A percentile compares a stretch with the other conserved stretches of the same genome.
Conservation (phyloP, 371 early-diverging fungal species). For the Mucor lusitanicus region DNA sequence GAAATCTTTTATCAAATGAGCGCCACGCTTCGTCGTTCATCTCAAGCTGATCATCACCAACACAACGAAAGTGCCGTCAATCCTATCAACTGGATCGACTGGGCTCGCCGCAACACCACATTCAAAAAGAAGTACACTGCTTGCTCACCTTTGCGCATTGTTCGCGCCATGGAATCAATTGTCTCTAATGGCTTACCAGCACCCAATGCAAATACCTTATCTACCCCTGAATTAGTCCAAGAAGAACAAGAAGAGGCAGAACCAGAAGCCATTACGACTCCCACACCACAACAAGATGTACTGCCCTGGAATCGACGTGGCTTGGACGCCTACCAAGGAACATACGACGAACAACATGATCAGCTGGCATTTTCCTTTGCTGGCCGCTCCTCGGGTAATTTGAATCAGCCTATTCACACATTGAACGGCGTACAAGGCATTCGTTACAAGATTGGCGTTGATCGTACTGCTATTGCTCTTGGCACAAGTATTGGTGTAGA, state of each 20-base stretch:
- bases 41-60: neutral
- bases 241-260: neutral
- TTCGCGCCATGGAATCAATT: conserved; percentile 24
- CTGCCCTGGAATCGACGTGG: conserved; percentile 17
- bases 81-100: conserved; percentile 11
- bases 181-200: conserved; percentile 2
- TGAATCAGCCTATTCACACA: neutral
- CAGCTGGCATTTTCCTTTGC: conserved; percentile 32
- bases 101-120: conserved; percentile 6
- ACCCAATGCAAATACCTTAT: neutral
- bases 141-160: conserved; percentile 18
- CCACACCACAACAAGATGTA: neutral
- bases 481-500: conserved; percentile 44
- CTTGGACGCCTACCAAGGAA: conserved; percentile 14
- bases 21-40: conserved; percentile 24
- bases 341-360: conserved; percentile 44
- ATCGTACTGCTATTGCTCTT: conserved; percentile 45
- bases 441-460: conserved; percentile 35
- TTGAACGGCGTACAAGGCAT: conserved; percentile 21
- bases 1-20: conserved; percentile 40
- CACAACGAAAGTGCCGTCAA: neutral
- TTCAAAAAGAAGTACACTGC: conserved; percentile 18
- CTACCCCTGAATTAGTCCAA: neutral
- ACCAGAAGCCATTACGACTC: neutral
- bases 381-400: conserved; percentile 31